phyloP scores from a whole-genome alignment of 768 basidiomycete species.

The Gloeopeniophorella convolvens region DNA sequence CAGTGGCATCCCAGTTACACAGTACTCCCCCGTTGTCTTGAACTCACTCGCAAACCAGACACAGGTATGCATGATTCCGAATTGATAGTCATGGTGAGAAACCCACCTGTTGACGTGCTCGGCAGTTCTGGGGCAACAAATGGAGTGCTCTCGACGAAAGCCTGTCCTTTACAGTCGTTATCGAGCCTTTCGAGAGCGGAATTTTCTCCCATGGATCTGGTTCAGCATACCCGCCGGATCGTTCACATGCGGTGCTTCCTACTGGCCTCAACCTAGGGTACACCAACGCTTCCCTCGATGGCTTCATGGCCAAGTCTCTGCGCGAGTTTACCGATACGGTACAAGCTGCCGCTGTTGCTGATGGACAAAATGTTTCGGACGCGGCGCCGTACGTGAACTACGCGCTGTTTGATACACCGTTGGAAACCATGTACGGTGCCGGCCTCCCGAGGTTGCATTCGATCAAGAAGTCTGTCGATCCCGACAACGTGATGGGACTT shows the following conservation, averaged over 20 bases:
- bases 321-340: conserved; percentile 6
- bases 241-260: conserved; percentile 9
- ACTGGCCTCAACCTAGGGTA: neutral
- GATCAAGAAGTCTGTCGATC: conserved; percentile 14
- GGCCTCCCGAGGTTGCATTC: conserved; percentile 14
- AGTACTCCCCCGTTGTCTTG: neutral
- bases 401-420: conserved; percentile 11
- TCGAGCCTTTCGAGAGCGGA: conserved; percentile 3
- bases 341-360: conserved; percentile 13
- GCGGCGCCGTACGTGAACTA: conserved; percentile 19
- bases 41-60: neutral
- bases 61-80: too few species aligned
- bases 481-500: conserved; percentile 21
- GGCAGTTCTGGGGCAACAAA: conserved; percentile 5
- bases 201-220: conserved; percentile 8
- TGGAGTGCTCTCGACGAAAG: neutral
- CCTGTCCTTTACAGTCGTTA: neutral
- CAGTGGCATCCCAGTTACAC: neutral
- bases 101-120: neutral
- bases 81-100: too few species aligned
- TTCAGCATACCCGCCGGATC: conserved; percentile 14
- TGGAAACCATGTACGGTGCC: conserved; percentile 18
- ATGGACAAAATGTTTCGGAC: conserved; percentile 17
- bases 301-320: conserved; percentile 34
- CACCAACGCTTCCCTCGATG: conserved; percentile 30